Evolutionary conservation across 1,284 basidiomycete genomes (phyloP).

Genomic region (Trichosporon sp.): DNA sequence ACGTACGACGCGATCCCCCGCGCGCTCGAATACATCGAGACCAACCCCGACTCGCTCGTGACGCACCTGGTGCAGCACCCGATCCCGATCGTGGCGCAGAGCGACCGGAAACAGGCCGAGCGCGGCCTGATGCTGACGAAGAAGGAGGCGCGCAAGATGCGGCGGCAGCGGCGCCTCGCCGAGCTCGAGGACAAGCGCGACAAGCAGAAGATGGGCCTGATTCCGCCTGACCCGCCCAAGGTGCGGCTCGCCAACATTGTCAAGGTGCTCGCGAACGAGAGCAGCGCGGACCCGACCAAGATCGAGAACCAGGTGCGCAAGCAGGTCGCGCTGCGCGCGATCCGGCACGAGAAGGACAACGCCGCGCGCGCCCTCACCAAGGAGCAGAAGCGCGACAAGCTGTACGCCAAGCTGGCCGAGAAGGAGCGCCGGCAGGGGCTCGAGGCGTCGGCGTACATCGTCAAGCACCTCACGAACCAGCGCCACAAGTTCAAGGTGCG

Average conservation of each 20-base stretch:
- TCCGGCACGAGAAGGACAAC: constrained; percentile 88
- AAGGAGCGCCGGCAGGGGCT: constrained; percentile 80
- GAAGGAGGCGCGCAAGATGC: constrained; percentile 96
- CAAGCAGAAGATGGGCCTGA: constrained; percentile 88
- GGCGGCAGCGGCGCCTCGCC: constrained; percentile 78
- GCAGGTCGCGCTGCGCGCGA: constrained; percentile 84
- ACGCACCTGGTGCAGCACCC: constrained; percentile 94
- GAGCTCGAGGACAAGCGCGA: constrained; percentile 94
- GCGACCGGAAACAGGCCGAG: constrained; percentile 66
- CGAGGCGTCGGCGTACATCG: constrained; percentile 79
- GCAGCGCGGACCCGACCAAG: constrained; percentile 90
- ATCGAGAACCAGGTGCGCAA: constrained; percentile 91
- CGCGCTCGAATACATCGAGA: constrained; percentile 54
- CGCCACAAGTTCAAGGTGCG: constrained; percentile 94
- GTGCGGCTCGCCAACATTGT: constrained; percentile 93
- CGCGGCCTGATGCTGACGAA: constrained; percentile 86
- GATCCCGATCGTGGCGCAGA: constrained; percentile 88
- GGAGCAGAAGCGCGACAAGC: constrained; percentile 81
- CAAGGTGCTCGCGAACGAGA: constrained; percentile 95
- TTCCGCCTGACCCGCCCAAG: constrained; percentile 93
- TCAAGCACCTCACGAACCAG: constrained; percentile 84
- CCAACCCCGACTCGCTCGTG: constrained; percentile 69
- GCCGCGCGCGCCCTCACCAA: constrained; percentile 82
- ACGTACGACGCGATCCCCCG: constrained; percentile 65
- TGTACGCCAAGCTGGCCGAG: constrained; percentile 73